phyloP scores from a whole-genome alignment of 192 early-diverging fungal genomes.

The Cladochytrium replicatum region DNA sequence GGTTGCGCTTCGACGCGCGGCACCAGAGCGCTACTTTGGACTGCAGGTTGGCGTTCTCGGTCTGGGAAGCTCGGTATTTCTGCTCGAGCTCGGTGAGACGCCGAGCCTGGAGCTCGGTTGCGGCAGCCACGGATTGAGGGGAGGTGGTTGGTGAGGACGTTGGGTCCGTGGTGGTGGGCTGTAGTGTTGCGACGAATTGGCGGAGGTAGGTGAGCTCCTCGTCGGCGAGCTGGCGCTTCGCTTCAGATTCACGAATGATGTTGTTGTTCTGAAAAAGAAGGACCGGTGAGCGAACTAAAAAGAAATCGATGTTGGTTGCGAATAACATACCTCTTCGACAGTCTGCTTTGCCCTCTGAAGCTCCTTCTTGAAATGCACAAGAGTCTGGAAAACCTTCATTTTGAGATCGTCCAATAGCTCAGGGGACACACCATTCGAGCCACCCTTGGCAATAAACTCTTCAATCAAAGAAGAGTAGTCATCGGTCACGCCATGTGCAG shows the following conservation, averaged over 20 bases:
- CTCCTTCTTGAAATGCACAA: constrained; percentile 19
- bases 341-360: constrained; percentile 11
- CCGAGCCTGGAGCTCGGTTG: constrained; percentile 4
- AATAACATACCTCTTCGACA: constrained; percentile 14
- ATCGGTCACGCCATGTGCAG: not conserved
- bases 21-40: constrained; percentile 18
- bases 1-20: constrained; percentile 23
- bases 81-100: constrained; percentile 12
- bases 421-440: not conserved
- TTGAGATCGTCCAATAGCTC: constrained; percentile 3
- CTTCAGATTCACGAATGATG: constrained; percentile 1
- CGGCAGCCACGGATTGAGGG: not conserved
- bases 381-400: constrained; percentile 14
- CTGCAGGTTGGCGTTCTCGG: constrained; percentile 13
- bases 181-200: not conserved
- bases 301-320: not conserved
- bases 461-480: too few species aligned
- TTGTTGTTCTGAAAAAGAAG: constrained; percentile 18
- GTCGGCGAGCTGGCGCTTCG: constrained; percentile 7
- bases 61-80: constrained; percentile 1
- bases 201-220: constrained; percentile 12
- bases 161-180: not conserved
- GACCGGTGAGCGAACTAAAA: too few species aligned
- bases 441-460: not conserved
- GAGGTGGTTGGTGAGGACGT: too few species aligned